These are phyloP conservation scores for Xylaria sp. DNA, from an alignment of 2,329 filamentous ascomycete species.

Conservation along the genomic window DNA sequence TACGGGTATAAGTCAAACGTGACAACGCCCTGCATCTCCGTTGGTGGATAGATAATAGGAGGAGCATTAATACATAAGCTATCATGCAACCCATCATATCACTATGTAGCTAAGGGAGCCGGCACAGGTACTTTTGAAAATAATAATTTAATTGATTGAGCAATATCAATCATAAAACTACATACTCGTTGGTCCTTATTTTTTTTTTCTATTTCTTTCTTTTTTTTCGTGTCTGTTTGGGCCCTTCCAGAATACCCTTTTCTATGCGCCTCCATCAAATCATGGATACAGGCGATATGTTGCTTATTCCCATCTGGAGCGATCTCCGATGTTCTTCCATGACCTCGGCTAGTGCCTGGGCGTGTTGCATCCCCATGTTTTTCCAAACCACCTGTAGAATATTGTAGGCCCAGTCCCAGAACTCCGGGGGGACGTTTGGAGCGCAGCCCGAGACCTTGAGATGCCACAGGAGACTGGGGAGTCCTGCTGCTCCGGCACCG, in stretches of 20 bases:
- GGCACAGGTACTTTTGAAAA: neutral
- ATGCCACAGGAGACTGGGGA: constrained; percentile 61
- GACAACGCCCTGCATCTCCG: neutral
- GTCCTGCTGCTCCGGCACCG: constrained; percentile 59
- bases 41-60: neutral
- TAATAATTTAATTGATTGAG: neutral
- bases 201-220: neutral
- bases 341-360: constrained; percentile 55
- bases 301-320: constrained; percentile 33
- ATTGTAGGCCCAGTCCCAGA: constrained; percentile 57
- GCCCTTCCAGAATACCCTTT: neutral
- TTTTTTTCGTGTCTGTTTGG: neutral
- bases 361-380: constrained; percentile 63
- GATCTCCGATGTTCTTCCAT: constrained; percentile 50
- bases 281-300: neutral
- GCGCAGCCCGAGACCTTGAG: constrained; percentile 59
- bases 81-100: neutral
- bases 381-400: constrained; percentile 61
- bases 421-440: constrained; percentile 54
- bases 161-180: neutral
- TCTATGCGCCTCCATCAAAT: neutral
- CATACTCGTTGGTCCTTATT: neutral
- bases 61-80: neutral
- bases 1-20: neutral
- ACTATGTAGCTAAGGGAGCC: neutral